Conservation (phyloP, 108 stramenopile genomes). For the Pseudonitzschia pungens region DNA sequence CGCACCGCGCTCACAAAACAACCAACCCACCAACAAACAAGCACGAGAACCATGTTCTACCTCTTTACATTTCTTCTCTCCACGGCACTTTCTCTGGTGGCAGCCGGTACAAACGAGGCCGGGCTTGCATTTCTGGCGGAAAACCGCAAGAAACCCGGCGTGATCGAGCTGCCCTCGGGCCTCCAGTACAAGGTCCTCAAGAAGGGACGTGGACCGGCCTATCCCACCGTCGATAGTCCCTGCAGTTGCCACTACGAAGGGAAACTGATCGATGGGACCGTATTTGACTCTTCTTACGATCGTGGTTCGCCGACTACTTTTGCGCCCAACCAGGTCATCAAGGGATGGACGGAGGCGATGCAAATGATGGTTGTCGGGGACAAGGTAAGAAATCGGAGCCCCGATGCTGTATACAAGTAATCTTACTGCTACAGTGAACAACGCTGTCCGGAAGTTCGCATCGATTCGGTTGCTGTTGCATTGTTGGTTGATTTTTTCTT, state of each 20-base stretch:
- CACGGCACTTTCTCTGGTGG: not conserved
- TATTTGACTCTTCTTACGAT: slow-evolving; percentile 85
- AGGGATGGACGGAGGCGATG: slow-evolving; percentile 73
- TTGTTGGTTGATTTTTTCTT: too few species aligned
- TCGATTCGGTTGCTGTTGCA: too few species aligned
- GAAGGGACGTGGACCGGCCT: slow-evolving; percentile 57
- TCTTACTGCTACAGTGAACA: too few species aligned
- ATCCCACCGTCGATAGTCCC: slow-evolving; percentile 66
- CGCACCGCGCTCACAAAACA: too few species aligned
- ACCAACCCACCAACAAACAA: not conserved
- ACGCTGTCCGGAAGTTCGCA: too few species aligned
- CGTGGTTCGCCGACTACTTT: slow-evolving; percentile 84
- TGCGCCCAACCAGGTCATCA: slow-evolving; percentile 92
- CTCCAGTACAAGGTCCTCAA: slow-evolving; percentile 85
- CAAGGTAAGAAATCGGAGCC: slow-evolving; percentile 40
- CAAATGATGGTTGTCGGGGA: slow-evolving; percentile 92
- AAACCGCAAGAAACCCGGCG: slow-evolving; percentile 72
- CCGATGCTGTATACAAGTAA: too few species aligned
- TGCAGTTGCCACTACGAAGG: slow-evolving; percentile 92
- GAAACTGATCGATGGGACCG: slow-evolving; percentile 82
- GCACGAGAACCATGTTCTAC: not conserved
- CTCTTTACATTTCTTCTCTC: not conserved
- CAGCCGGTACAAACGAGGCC: slow-evolving; percentile 64
- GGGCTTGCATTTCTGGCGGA: slow-evolving; percentile 72
- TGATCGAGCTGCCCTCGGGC: slow-evolving; percentile 72